phyloP scores from a whole-genome alignment of 106 monocot species.

The Dendrobium huoshanense region DNA sequence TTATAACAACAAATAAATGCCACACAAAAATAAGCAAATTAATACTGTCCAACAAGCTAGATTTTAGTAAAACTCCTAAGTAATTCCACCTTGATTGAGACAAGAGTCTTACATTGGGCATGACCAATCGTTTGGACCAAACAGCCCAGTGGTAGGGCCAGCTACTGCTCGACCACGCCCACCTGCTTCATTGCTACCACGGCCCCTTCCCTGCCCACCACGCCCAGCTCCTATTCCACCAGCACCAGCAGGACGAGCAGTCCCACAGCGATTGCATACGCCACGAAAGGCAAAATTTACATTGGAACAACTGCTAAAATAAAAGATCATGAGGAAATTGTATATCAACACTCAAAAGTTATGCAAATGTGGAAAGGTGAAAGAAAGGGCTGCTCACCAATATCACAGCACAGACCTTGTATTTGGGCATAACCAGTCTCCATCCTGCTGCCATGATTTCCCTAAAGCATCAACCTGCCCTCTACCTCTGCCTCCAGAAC shows the following conservation, averaged over 20 bases:
- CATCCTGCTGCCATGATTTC: constrained; percentile 98
- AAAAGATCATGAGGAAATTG: constrained; percentile 9
- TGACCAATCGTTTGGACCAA: constrained; percentile 99
- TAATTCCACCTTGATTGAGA: background rate
- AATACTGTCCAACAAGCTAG: background rate
- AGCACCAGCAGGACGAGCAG: constrained; percentile 90
- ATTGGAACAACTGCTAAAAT: constrained; percentile 75
- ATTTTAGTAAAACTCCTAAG: background rate
- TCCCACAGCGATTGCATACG: constrained; percentile 95
- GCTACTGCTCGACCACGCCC: constrained; percentile 41
- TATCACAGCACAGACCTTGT: constrained; percentile 99
- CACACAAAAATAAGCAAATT: background rate
- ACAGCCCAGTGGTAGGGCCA: constrained; percentile 84
- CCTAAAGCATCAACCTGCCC: constrained; percentile 63
- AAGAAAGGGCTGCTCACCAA: constrained; percentile 93
- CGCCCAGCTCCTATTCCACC: constrained; percentile 56
- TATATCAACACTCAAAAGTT: background rate
- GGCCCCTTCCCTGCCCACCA: constrained; percentile 66
- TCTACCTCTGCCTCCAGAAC: constrained; percentile 56
- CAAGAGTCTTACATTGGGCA: constrained; percentile 82
- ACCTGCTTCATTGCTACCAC: constrained; percentile 44
- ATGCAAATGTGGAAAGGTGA: constrained; percentile 14
- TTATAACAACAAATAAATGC: background rate
- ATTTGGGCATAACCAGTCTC: constrained; percentile 99
- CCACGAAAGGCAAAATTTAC: constrained; percentile 99